A percentile compares a stretch with the other conserved stretches of the same genome.
Evolutionary conservation across 768 basidiomycete species (phyloP).

Genomic region (Brasilioporus rufonigricans): DNA sequence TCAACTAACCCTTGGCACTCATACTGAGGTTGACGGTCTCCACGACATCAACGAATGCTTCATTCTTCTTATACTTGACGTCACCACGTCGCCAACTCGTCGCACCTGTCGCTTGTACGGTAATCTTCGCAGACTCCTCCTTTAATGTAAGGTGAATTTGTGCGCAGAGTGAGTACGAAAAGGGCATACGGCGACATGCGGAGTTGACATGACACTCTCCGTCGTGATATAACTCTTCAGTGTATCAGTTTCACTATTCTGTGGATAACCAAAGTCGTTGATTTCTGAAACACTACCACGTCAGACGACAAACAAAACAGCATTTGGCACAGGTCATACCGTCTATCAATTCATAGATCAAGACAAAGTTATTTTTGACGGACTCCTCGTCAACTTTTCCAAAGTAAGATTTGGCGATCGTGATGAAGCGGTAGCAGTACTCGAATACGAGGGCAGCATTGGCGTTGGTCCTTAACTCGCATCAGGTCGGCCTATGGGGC

Average conservation of each 20-base stretch:
- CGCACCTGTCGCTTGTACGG: constrained; percentile 93
- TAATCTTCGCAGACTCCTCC: constrained; percentile 98
- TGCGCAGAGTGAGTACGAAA: background rate
- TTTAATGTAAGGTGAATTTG: constrained; percentile 29
- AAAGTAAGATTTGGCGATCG: constrained; percentile 94
- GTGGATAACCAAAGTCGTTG: constrained; percentile 98
- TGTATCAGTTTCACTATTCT: constrained; percentile 98
- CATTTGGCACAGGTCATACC: constrained; percentile 47
- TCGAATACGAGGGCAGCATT: constrained; percentile 98
- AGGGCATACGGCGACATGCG: constrained; percentile 71
- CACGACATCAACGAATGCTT: constrained; percentile 99
- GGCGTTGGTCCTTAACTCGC: constrained; percentile 75
- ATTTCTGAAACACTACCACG: constrained; percentile 60
- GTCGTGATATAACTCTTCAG: constrained; percentile 98
- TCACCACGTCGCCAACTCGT: constrained; percentile 95
- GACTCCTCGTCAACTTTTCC: constrained; percentile 98
- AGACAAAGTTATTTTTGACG: constrained; percentile 98
- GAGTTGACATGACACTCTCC: constrained; percentile 86
- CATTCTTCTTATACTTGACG: constrained; percentile 99
- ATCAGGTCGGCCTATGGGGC: background rate
- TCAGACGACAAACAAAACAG: constrained; percentile 5
- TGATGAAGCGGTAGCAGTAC: constrained; percentile 94
- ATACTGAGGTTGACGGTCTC: constrained; percentile 95
- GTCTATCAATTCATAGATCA: constrained; percentile 97
- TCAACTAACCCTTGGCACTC: constrained; percentile 79